Percentiles rank a stretch among this genome's conserved stretches.
phyloP scores from a whole-genome alignment of 352 stramenopile species.

The Plasmopara viticola region DNA sequence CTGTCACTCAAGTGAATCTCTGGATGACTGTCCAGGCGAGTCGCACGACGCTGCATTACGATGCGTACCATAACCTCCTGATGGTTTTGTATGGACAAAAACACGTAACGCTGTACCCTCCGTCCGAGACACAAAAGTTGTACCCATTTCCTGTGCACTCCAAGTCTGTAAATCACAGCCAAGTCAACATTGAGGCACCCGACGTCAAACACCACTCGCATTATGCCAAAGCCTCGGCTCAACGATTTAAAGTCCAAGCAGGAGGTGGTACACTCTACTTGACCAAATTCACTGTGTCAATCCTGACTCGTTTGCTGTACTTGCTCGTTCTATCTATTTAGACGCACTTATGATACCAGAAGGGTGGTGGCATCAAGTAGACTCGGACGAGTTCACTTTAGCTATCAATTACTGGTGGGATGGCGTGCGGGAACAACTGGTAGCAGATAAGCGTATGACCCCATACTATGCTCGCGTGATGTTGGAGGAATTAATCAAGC shows the following conservation, averaged over 20 bases:
- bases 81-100: constrained; percentile 69
- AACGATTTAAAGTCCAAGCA: constrained; percentile 32
- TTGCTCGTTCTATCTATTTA: constrained; percentile 13
- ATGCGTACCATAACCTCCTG: constrained; percentile 76
- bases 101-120: constrained; percentile 61
- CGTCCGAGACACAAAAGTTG: constrained; percentile 43
- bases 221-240: constrained; percentile 24
- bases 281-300: background rate
- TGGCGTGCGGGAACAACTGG: constrained; percentile 48
- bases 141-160: constrained; percentile 58
- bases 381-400: constrained; percentile 67
- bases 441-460: constrained; percentile 32
- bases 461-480: constrained; percentile 65
- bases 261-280: constrained; percentile 33
- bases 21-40: constrained; percentile 66
- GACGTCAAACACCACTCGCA: constrained; percentile 27
- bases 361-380: constrained; percentile 84
- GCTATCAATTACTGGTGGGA: constrained; percentile 83
- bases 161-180: constrained; percentile 76
- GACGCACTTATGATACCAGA: constrained; percentile 75
- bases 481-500: constrained; percentile 51
- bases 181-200: constrained; percentile 40
- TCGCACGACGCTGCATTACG: constrained; percentile 71
- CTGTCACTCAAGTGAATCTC: constrained; percentile 77
- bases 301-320: constrained; percentile 2